Evolutionary conservation across 202 grass and related monocot genomes (phyloP), one percentile per base, ranked within the genome.

Genomic region (Miscanthus sacchariflorus): DNA sequence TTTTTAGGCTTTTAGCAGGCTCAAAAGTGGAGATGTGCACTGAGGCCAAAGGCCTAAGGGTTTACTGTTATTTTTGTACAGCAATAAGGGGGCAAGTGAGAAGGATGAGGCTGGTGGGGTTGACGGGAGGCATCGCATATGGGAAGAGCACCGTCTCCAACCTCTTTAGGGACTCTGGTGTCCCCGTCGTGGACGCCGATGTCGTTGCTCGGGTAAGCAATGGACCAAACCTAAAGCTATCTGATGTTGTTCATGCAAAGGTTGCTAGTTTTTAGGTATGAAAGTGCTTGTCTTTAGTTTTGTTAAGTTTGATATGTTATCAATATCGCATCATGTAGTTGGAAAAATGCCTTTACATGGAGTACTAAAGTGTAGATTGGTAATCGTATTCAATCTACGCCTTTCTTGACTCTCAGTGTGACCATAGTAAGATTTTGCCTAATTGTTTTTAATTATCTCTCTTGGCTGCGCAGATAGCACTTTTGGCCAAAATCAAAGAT

Each of bases 141-240:
- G 92, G 95, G 30, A 97, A 97, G 90, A 94, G 95, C 90, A 97
- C 95, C 0, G 48, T 94, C 33, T 97, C 95, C 65, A 83, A 74
- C 74, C 92, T 94, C 54, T 97, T 97, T 85, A 94, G 86, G 84
- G 87, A 91, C 36, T n/a, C 74, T 15, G 89, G 90, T 21, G 12
- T 97, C 76, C 89, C 90, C 4, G 78, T 97, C 12, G 92, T 94
- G 9, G 92, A 97, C n/a, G 95, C 92, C 6, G 95, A 97, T 74
- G 10, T 93, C 44, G 82, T 97, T 30, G 89, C 95, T 68, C 89
- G 95, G 48, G 92, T 97, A 36, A 52, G n/a, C 23, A 35, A 2
- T 15, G 13, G 23, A 61, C 24, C 4, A 2, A 38, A 39, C 33
- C 15, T 44, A 4, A 9, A 25, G 4, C 64, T 49, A 19, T 35